Percentiles rank a stretch among this genome's conserved stretches.
Conservation (phyloP, 176 grass and related monocot genomes). For the Aegilops speltoides region DNA sequence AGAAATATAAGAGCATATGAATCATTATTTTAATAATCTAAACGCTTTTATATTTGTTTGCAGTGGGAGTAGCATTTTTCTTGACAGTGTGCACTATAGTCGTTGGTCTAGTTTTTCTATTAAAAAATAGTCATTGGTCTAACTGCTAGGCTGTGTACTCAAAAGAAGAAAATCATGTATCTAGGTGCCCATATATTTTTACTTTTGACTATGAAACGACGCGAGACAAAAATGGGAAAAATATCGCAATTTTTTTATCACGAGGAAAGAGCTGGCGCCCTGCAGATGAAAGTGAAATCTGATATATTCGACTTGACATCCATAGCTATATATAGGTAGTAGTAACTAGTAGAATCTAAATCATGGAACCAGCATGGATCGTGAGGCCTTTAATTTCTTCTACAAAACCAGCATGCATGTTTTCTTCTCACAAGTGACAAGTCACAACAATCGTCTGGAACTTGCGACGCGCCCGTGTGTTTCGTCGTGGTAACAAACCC, state of each 20-base stretch:
- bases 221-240: too few relatives aligned
- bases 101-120: too few relatives aligned
- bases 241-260: too few relatives aligned
- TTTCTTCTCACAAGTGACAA: background rate
- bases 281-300: background rate
- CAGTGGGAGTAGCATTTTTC: too few relatives aligned
- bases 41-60: too few relatives aligned
- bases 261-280: too few relatives aligned
- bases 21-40: too few relatives aligned
- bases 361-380: background rate
- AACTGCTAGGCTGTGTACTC: too few relatives aligned
- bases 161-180: too few relatives aligned
- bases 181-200: background rate
- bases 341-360: background rate
- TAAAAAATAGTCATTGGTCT: too few relatives aligned
- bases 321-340: background rate
- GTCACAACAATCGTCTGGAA: background rate
- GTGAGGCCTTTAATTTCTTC: background rate
- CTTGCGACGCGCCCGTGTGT: background rate
- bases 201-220: background rate
- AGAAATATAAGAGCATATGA: too few relatives aligned
- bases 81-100: too few relatives aligned
- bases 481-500: background rate
- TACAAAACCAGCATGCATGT: background rate
- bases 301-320: background rate